Evolutionary conservation across 2,329 filamentous ascomycete species (phyloP).

Genomic region (Ceratocystiopsis brevicomis): DNA sequence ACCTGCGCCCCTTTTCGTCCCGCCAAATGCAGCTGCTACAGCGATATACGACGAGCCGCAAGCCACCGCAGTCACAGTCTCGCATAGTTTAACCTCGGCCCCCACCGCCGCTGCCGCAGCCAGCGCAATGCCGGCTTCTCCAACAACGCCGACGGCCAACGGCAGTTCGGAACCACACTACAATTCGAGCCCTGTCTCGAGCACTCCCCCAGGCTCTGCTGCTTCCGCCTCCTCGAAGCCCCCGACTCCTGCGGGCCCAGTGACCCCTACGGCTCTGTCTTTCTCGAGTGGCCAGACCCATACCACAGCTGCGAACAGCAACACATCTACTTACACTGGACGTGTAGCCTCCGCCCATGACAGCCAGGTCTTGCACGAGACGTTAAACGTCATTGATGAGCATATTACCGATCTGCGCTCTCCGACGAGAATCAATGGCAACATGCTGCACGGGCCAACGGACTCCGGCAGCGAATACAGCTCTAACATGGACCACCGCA

Average conservation of each 20-base stretch:
- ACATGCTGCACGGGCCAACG: constrained; percentile 33
- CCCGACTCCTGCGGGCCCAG: neutral
- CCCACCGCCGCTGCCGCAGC: neutral
- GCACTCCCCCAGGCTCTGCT: too few relatives aligned
- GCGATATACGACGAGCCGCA: constrained; percentile 10
- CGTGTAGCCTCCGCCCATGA: constrained; percentile 26
- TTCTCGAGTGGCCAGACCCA: too few relatives aligned
- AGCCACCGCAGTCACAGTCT: neutral
- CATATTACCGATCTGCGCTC: constrained; percentile 75
- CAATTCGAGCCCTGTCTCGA: too few relatives aligned
- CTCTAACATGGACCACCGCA: constrained; percentile 51
- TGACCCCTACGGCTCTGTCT: too few relatives aligned
- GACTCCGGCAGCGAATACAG: constrained; percentile 88
- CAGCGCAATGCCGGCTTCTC: constrained; percentile 12
- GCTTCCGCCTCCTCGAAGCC: constrained; percentile 1
- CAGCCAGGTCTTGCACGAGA: constrained; percentile 79
- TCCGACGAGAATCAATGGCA: constrained; percentile 28
- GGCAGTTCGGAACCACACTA: too few relatives aligned
- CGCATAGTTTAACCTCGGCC: neutral
- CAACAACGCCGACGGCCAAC: constrained; percentile 5
- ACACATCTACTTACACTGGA: constrained; percentile 10
- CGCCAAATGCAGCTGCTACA: neutral
- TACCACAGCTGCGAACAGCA: too few relatives aligned
- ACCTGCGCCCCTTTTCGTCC: too few relatives aligned
- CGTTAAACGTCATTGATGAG: constrained; percentile 87